These are phyloP conservation scores for Thamnidium elegans DNA, from an alignment of 192 early-diverging fungal genomes.

Conservation along the genomic window DNA sequence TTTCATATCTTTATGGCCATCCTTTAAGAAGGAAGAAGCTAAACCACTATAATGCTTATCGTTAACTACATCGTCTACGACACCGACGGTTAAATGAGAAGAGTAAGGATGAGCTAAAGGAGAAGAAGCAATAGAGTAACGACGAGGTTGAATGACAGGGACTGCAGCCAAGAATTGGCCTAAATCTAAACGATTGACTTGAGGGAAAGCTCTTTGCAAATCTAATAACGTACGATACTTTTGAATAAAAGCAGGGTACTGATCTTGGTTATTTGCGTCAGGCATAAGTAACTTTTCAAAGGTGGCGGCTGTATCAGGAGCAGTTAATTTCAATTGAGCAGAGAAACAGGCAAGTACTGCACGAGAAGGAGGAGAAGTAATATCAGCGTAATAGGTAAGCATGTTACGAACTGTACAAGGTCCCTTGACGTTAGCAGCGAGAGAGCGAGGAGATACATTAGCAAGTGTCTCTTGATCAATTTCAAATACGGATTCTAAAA, in stretches of 20 bases:
- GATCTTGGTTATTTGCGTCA: conserved; percentile 24
- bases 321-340: conserved; percentile 28
- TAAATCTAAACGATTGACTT: conserved; percentile 32
- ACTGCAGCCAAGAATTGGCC: conserved; percentile 42
- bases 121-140: conserved; percentile 81
- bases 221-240: conserved; percentile 32
- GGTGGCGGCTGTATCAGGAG: conserved; percentile 33
- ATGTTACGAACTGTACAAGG: conserved; percentile 48
- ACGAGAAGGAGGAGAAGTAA: conserved; percentile 37
- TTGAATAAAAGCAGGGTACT: conserved; percentile 32
- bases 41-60: conserved; percentile 29
- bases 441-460: conserved; percentile 39
- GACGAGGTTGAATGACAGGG: conserved; percentile 66
- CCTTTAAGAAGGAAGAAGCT: conserved; percentile 24
- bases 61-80: conserved; percentile 32
- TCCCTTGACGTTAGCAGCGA: conserved; percentile 42
- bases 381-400: conserved; percentile 49
- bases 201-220: conserved; percentile 25
- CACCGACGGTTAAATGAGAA: conserved; percentile 32
- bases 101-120: conserved; percentile 41
- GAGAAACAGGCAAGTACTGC: conserved; percentile 39
- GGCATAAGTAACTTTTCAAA: conserved; percentile 33
- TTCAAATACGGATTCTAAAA: conserved; percentile 48
- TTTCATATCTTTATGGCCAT: conserved; percentile 19
- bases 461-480: conserved; percentile 30